A percentile compares a stretch with the other conserved stretches of the same genome.
Conservation (phyloP, 495 filamentous ascomycete species). For the Xylaria nigripes region DNA sequence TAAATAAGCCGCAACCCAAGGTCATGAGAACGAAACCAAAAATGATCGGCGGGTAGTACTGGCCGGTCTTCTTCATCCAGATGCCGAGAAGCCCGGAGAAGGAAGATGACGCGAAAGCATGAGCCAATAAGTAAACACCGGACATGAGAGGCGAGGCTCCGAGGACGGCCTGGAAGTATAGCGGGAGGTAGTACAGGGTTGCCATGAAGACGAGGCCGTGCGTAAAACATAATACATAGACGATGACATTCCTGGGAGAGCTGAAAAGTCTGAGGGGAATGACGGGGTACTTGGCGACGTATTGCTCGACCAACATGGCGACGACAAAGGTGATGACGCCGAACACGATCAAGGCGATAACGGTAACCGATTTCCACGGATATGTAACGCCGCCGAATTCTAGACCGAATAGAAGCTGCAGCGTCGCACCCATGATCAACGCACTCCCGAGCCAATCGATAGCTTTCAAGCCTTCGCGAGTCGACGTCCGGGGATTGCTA, state of each 20-base stretch:
- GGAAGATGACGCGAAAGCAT: conserved; percentile 60
- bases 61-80: conserved; percentile 62
- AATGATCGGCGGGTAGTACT: conserved; percentile 44
- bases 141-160: conserved; percentile 60
- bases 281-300: conserved; percentile 62
- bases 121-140: conserved; percentile 69
- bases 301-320: conserved; percentile 60
- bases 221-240: conserved; percentile 49
- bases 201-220: conserved; percentile 65
- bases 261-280: conserved; percentile 65
- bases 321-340: conserved; percentile 50
- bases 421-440: conserved; percentile 57
- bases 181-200: conserved; percentile 61
- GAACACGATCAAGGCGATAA: conserved; percentile 70
- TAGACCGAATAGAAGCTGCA: conserved; percentile 72
- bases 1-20: conserved; percentile 54
- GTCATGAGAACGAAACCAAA: conserved; percentile 48
- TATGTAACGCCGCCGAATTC: conserved; percentile 64
- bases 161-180: conserved; percentile 68
- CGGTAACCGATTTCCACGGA: conserved; percentile 64
- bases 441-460: conserved; percentile 69
- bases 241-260: conserved; percentile 50
- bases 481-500: conserved; percentile 55
- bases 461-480: conserved; percentile 56
- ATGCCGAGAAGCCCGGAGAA: conserved; percentile 52